Conservation (phyloP, 495 filamentous ascomycete genomes). For the Aspergillus leporis region DNA sequence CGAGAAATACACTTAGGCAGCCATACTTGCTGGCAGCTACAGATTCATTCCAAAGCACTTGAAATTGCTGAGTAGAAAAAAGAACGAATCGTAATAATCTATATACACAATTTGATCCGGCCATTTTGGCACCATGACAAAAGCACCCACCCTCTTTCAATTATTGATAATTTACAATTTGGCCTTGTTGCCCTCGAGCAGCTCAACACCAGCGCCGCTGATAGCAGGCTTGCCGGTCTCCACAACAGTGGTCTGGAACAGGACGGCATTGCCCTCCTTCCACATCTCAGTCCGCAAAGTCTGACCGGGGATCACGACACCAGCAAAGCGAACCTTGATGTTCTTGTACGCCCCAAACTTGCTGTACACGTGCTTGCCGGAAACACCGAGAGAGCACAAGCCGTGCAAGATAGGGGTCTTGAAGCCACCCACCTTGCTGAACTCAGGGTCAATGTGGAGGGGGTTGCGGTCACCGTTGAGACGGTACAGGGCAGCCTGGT, state of each 20-base stretch:
- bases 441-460: constrained; percentile 91
- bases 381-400: constrained; percentile 91
- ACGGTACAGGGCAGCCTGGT: constrained; percentile 94
- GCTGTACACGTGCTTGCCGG: constrained; percentile 85
- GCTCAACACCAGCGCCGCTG: constrained; percentile 81
- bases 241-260: constrained; percentile 92
- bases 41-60: not conserved
- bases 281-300: constrained; percentile 97
- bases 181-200: constrained; percentile 59
- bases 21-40: no score
- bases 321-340: constrained; percentile 95
- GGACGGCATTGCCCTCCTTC: constrained; percentile 85
- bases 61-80: constrained; percentile 13
- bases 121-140: not conserved
- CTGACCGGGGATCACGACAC: constrained; percentile 89
- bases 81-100: constrained; percentile 15
- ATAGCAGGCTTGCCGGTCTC: constrained; percentile 97
- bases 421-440: constrained; percentile 95
- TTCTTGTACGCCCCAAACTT: constrained; percentile 85
- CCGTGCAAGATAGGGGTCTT: constrained; percentile 94
- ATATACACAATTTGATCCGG: constrained; percentile 26
- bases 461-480: constrained; percentile 93
- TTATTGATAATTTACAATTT: constrained; percentile 55
- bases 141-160: not conserved
- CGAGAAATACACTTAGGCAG: no score